A percentile compares a stretch with the other conserved stretches of the same genome.
These are phyloP conservation scores for Dothideomycetidae sp. DNA, from an alignment of 2,329 filamentous ascomycete species.

Conservation along the genomic window DNA sequence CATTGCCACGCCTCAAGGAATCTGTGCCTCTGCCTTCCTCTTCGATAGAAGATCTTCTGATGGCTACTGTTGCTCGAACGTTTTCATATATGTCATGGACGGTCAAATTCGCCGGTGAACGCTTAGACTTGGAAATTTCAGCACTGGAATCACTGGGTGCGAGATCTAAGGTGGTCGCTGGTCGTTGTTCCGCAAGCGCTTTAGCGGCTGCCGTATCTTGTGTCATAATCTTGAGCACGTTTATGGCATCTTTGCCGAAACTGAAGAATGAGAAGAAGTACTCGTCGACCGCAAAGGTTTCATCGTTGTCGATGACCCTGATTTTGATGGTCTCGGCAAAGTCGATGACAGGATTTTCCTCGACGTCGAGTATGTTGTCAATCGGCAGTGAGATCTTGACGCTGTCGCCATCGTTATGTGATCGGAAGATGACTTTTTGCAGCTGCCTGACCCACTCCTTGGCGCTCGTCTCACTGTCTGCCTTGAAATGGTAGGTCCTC, in stretches of 20 bases:
- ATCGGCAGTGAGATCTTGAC: conserved; percentile 91
- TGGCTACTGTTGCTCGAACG: conserved; percentile 29
- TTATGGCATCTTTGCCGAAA: conserved; percentile 68
- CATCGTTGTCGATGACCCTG: conserved; percentile 80
- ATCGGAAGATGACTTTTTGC: conserved; percentile 87
- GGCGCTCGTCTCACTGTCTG: conserved; percentile 74
- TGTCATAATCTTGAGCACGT: conserved; percentile 58
- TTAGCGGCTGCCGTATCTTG: conserved; percentile 39
- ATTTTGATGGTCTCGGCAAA: conserved; percentile 92
- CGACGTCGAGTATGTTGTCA: conserved; percentile 78
- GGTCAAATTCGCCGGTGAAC: conserved; percentile 7
- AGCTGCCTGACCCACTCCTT: conserved; percentile 94
- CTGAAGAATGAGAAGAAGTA: conserved; percentile 97
- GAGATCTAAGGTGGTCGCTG: no score
- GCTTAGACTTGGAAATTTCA: no score
- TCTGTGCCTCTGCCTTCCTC: conserved; percentile 14
- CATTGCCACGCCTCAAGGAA: no score
- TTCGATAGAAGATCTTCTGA: not conserved
- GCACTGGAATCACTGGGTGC: no score
- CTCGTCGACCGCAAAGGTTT: conserved; percentile 92
- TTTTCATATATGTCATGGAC: conserved; percentile 22
- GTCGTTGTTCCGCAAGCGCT: conserved; percentile 8
- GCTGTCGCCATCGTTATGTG: conserved; percentile 90
- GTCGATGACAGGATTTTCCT: conserved; percentile 79
- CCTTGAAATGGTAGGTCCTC: conserved; percentile 72